Evolutionary conservation across 805 yeast genomes (phyloP).

Genomic region (Hanseniaspora valbyensis): DNA sequence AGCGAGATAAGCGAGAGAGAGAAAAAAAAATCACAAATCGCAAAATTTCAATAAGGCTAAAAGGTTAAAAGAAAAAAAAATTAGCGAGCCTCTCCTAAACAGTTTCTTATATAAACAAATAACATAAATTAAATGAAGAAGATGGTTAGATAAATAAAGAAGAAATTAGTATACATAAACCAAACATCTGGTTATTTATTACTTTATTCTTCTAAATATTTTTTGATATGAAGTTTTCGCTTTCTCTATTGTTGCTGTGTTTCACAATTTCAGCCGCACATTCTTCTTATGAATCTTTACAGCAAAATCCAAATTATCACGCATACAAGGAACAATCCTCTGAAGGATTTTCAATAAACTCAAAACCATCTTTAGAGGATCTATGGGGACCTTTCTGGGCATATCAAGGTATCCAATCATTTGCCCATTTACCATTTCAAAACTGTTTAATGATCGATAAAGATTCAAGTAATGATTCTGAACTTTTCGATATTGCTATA

Average conservation of each 20-base stretch:
- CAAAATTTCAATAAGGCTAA: too few species aligned
- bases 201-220: too few species aligned
- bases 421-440: constrained; percentile 59
- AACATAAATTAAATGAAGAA: too few species aligned
- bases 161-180: too few species aligned
- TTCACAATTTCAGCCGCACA: background rate
- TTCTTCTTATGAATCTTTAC: background rate
- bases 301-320: background rate
- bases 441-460: constrained; percentile 38
- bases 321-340: background rate
- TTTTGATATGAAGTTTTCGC: too few species aligned
- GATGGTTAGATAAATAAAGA: too few species aligned
- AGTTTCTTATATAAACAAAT: too few species aligned
- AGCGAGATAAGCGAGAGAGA: background rate
- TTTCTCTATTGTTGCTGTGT: background rate
- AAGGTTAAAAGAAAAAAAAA: too few species aligned
- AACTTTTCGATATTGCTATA: constrained; percentile 53
- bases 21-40: too few species aligned
- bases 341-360: background rate
- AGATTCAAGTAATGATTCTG: constrained; percentile 20
- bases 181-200: too few species aligned
- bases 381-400: constrained; percentile 72
- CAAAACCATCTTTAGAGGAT: constrained; percentile 36
- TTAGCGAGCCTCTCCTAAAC: background rate
- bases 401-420: constrained; percentile 53